A percentile compares a stretch with the other conserved stretches of the same genome.
phyloP scores from a whole-genome alignment of 1,284 basidiomycete species.

The Phellinidium pouzarii region DNA sequence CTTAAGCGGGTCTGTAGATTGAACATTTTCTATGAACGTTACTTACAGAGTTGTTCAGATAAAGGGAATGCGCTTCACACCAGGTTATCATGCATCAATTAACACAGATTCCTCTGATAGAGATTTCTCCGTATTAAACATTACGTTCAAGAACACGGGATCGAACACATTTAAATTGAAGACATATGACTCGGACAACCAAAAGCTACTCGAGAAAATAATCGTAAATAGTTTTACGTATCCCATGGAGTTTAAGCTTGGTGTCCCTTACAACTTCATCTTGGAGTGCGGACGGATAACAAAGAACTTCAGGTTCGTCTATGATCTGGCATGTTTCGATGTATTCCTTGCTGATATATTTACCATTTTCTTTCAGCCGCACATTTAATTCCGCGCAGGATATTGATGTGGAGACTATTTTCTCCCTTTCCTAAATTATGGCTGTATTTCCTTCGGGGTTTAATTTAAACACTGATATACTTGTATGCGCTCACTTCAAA shows the following conservation, averaged over 20 bases:
- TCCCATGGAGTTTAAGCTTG: neutral
- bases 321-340: neutral
- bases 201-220: neutral
- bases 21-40: too few species aligned
- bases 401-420: too few species aligned
- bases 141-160: slow-evolving; percentile 4
- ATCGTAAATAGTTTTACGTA: neutral
- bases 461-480: too few species aligned
- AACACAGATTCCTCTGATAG: neutral
- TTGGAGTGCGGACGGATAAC: neutral
- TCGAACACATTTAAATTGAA: neutral
- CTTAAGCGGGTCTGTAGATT: neutral
- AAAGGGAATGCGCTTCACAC: neutral
- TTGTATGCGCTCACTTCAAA: too few species aligned
- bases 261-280: neutral
- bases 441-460: too few species aligned
- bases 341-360: too few species aligned
- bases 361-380: too few species aligned
- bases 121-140: neutral
- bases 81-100: neutral
- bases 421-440: too few species aligned
- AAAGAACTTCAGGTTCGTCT: slow-evolving; percentile 1
- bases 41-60: neutral
- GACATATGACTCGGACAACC: neutral
- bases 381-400: too few species aligned